Percentiles rank a stretch among this genome's conserved stretches.
phyloP scores from a whole-genome alignment of 768 basidiomycete genomes.

The Paxillus rubicundulus region DNA sequence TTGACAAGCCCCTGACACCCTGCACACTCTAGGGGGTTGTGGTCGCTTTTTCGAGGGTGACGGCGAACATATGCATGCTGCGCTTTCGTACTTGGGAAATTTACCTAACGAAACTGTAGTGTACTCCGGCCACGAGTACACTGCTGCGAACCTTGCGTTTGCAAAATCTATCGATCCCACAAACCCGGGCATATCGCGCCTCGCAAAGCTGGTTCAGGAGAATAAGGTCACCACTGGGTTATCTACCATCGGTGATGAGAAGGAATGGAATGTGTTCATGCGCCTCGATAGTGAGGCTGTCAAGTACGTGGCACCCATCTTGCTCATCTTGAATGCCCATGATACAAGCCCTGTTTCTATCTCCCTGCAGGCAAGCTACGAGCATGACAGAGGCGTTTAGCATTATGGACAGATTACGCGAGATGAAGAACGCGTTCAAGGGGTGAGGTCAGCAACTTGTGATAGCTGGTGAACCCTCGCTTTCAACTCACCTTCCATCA shows the following conservation, averaged over 20 bases:
- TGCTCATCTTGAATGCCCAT: background rate
- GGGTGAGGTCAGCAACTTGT: constrained; percentile 42
- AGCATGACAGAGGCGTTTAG: constrained; percentile 41
- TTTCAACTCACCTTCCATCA: background rate
- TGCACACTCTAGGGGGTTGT: constrained; percentile 59
- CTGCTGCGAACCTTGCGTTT: constrained; percentile 69
- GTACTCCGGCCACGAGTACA: constrained; percentile 94
- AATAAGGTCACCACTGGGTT: constrained; percentile 72
- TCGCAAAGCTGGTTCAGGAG: constrained; percentile 54
- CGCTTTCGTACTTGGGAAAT: constrained; percentile 62
- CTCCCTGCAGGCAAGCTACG: constrained; percentile 46
- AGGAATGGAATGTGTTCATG: constrained; percentile 96
- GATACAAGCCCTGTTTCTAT: background rate
- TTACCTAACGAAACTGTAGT: constrained; percentile 80
- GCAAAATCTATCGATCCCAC: constrained; percentile 60
- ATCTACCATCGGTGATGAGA: constrained; percentile 91
- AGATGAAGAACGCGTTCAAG: constrained; percentile 80
- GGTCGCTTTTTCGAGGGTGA: constrained; percentile 94
- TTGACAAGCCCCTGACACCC: constrained; percentile 1
- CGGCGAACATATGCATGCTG: constrained; percentile 74
- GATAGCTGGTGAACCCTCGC: background rate
- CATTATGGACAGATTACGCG: constrained; percentile 73
- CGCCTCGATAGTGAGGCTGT: constrained; percentile 62
- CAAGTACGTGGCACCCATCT: constrained; percentile 43
- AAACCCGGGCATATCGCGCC: constrained; percentile 57